Base-by-base conservation (phyloP, 345 rosid species). In the Erodium maritimum region DNA sequence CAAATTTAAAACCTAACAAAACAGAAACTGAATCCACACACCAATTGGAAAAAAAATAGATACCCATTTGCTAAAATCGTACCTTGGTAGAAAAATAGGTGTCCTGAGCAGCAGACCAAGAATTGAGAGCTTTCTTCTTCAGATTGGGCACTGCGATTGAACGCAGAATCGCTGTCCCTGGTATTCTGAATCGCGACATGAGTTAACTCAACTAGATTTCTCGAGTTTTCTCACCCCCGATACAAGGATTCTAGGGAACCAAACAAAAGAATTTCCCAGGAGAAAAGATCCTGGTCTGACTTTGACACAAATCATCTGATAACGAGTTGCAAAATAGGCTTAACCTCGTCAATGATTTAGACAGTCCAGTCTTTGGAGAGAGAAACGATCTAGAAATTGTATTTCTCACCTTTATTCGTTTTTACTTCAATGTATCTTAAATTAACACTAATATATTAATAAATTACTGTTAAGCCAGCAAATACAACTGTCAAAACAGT, bases 81-180 rank as follows among this genome's bases (percentile, higher is more conserved):
- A 80, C 98, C 87, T 82, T 91, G 65, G 95, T 81, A 51, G 96
- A 86, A 67, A 79, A 75, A 73, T 61, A 89, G 1, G 95, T 83
- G 63, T 93, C 96, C 46, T 89, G 91, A 55, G 87, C 69, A 54
- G 96, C 90, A 58, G 72, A 79, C 85, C 81, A 71, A 60, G 96
- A 83, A 66, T 81, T 84, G 29, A 70, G 72, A 68, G 85, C 82
- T 68, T 83, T 87, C 74, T 64, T 78, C 89, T 79, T 93, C 61
- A 89, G 70, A 1, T 65, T 75, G 33, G 88, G 90, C 62, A 69
- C 69, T 3, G 71, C 61, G 19, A 77, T 22, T 1, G 72, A 77
- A 63, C 82, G 75, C 25, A 82, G 52, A 57, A 81, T 63, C 25
- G 79, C 75, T 59, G 69, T 51, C 63, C 88, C 86, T 75, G 72